phyloP scores from a whole-genome alignment of 208 protist genomes.

The Borovskyia barvae region DNA sequence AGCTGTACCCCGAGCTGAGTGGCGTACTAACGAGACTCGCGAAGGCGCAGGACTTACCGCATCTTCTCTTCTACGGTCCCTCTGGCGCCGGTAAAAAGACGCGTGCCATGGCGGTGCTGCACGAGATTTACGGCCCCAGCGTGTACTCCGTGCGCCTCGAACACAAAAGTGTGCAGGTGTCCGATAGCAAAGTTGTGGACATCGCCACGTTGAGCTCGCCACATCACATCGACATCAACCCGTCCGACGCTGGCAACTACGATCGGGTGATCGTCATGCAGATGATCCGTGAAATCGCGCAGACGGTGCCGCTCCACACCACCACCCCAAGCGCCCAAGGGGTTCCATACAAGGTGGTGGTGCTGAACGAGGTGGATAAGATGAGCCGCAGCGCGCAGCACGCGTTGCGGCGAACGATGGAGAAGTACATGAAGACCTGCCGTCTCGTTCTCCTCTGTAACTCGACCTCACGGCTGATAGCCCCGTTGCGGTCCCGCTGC shows the following conservation, averaged over 20 bases:
- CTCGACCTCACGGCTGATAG: conserved; percentile 94
- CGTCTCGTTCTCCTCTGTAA: conserved; percentile 97
- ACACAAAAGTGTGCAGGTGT: conserved; percentile 88
- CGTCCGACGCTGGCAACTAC: conserved; percentile 96
- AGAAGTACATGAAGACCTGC: conserved; percentile 98
- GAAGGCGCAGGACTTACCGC: conserved; percentile 91
- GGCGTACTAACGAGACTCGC: conserved; percentile 89
- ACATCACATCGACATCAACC: conserved; percentile 99
- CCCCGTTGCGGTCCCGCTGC: conserved; percentile 97
- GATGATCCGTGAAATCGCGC: conserved; percentile 99
- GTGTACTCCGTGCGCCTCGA: conserved; percentile 88
- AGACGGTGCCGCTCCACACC: conserved; percentile 85
- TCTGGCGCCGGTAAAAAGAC: conserved; percentile 96
- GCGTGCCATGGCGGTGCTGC: conserved; percentile 92
- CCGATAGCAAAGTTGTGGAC: conserved; percentile 95
- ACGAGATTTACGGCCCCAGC: conserved; percentile 93
- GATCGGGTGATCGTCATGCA: conserved; percentile 98
- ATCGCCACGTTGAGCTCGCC: conserved; percentile 94
- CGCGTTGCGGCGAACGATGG: conserved; percentile 99
- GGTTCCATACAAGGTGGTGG: conserved; percentile 94
- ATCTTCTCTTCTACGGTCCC: conserved; percentile 98
- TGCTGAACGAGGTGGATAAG: conserved; percentile 97
- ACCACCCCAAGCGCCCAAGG: conserved; percentile 9
- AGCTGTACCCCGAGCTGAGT: conserved; percentile 93
- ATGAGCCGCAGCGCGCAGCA: conserved; percentile 97